A percentile compares a stretch with the other conserved stretches of the same genome.
These are phyloP conservation scores for Zanthoxylum bungeanum DNA, from an alignment of 345 rosid genomes.

Conservation along the genomic window DNA sequence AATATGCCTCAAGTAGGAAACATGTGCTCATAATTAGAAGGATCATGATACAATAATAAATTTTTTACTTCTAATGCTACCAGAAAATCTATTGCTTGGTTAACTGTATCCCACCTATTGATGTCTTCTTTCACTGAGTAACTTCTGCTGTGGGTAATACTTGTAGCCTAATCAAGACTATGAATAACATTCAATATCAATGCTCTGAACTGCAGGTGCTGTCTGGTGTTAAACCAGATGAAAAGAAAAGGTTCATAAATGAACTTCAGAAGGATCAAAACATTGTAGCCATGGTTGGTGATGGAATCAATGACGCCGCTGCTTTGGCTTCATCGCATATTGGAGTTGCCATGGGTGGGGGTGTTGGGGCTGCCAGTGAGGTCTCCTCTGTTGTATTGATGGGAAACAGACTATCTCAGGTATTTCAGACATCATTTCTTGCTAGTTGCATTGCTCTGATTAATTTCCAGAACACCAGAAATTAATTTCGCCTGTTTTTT, in stretches of 20 bases:
- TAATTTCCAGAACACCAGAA: too few species aligned
- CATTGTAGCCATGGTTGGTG: slow-evolving; percentile 92
- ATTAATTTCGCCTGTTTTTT: background rate
- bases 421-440: too few species aligned
- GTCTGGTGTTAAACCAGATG: slow-evolving; percentile 81
- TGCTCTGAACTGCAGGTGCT: slow-evolving; percentile 48
- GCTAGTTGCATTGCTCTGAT: too few species aligned
- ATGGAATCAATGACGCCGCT: slow-evolving; percentile 96
- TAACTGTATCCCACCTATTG: background rate
- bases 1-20: too few species aligned
- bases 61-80: background rate
- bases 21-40: too few species aligned
- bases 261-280: slow-evolving; percentile 69
- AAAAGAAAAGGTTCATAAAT: slow-evolving; percentile 66
- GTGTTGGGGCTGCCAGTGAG: slow-evolving; percentile 97
- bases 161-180: background rate
- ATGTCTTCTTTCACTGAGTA: background rate
- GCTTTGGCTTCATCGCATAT: slow-evolving; percentile 88
- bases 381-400: slow-evolving; percentile 88
- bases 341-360: slow-evolving; percentile 94
- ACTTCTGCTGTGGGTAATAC: background rate
- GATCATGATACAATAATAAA: background rate
- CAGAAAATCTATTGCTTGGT: background rate
- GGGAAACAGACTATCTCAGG: slow-evolving; percentile 95
- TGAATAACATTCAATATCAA: background rate